Percentiles rank a stretch among this genome's conserved stretches.
phyloP scores from a whole-genome alignment of 192 early-diverging fungal species.

The Coemansia sp. region DNA sequence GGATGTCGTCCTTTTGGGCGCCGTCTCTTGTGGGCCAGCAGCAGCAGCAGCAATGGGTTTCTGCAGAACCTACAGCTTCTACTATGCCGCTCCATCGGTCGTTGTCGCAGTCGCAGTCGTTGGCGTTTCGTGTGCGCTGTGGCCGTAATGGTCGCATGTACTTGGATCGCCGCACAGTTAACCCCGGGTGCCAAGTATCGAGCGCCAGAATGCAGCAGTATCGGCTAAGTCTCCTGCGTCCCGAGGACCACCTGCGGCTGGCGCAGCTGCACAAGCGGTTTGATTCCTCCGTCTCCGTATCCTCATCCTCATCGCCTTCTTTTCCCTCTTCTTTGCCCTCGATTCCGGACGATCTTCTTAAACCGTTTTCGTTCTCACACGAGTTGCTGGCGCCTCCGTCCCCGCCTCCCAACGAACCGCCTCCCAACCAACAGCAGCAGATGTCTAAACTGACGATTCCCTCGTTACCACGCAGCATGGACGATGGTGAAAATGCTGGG shows the following conservation, averaged over 20 bases:
- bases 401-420: not conserved
- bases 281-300: not conserved
- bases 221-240: slow-evolving; percentile 31
- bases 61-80: not conserved
- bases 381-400: slow-evolving; percentile 6
- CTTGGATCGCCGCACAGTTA: slow-evolving; percentile 39
- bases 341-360: slow-evolving; percentile 28
- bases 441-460: not conserved
- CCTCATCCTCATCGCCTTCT: not conserved
- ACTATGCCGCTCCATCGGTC: not conserved
- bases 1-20: slow-evolving; percentile 29
- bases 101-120: not conserved
- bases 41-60: not conserved
- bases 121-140: slow-evolving; percentile 41
- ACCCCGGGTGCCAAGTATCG: not conserved
- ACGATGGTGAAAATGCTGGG: not conserved
- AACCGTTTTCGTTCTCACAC: slow-evolving; percentile 37
- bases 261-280: slow-evolving; percentile 2
- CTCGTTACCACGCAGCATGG: not conserved
- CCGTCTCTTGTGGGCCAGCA: slow-evolving; percentile 3
- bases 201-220: slow-evolving; percentile 20
- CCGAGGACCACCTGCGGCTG: slow-evolving; percentile 37
- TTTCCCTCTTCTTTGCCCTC: slow-evolving; percentile 1
- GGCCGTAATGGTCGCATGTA: slow-evolving; percentile 39
- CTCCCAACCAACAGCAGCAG: not conserved